Percentiles rank a stretch among this genome's conserved stretches.
Evolutionary conservation across 1,284 basidiomycete species (phyloP).

Genomic region (Cystobasidium sp.): DNA sequence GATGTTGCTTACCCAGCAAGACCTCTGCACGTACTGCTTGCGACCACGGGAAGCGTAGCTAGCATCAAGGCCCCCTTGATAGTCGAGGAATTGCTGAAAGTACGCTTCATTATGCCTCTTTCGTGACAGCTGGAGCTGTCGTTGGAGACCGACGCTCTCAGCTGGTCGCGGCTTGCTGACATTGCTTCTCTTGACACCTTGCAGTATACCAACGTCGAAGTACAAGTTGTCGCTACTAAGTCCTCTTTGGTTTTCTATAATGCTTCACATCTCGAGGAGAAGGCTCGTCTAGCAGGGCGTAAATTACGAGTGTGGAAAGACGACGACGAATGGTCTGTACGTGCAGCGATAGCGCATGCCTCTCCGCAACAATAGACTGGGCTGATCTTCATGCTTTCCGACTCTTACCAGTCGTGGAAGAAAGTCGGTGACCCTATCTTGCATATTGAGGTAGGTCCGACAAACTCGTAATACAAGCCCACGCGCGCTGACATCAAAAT

Average conservation of each 20-base stretch:
- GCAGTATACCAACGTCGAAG: conserved; percentile 72
- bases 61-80: conserved; percentile 92
- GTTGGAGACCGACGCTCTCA: too few relatives aligned
- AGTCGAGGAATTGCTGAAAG: conserved; percentile 72
- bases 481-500: neutral
- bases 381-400: conserved; percentile 15
- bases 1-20: conserved; percentile 48
- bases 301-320: conserved; percentile 81
- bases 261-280: conserved; percentile 53
- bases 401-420: conserved; percentile 62
- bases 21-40: conserved; percentile 71
- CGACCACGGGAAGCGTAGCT: conserved; percentile 90
- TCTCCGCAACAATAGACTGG: neutral
- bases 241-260: conserved; percentile 78
- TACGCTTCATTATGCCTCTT: conserved; percentile 57
- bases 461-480: neutral
- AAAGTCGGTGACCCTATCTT: conserved; percentile 88
- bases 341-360: conserved; percentile 52
- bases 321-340: conserved; percentile 85
- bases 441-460: conserved; percentile 74
- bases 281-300: conserved; percentile 60
- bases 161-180: neutral
- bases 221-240: conserved; percentile 84
- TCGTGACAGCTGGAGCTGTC: neutral
- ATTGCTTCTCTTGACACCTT: neutral